A percentile compares a stretch with the other conserved stretches of the same genome.
phyloP scores from a whole-genome alignment of 768 basidiomycete species.

The Trametopsis cervina region DNA sequence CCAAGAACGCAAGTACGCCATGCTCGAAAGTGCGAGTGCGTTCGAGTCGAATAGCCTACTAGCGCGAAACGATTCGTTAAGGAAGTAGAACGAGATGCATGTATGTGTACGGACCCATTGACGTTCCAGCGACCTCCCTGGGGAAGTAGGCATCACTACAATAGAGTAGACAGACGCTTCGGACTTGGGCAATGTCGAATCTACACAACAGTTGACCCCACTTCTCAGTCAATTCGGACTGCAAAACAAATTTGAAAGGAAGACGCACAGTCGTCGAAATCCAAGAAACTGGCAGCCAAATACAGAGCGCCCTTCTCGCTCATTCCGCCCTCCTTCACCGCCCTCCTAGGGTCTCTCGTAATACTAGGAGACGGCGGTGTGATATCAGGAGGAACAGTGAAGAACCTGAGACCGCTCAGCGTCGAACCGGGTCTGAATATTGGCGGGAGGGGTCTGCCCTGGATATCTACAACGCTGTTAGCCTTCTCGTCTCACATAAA shows the following conservation, averaged over 20 bases:
- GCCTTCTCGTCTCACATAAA: not conserved
- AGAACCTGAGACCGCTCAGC: conserved; percentile 41
- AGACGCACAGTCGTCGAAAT: conserved; percentile 59
- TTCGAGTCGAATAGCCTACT: conserved; percentile 10
- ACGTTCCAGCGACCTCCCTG: too few relatives aligned
- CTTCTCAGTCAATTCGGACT: too few relatives aligned
- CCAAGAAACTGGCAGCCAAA: conserved; percentile 46
- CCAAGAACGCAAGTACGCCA: conserved; percentile 40
- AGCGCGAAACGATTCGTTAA: not conserved
- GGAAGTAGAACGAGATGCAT: too few relatives aligned
- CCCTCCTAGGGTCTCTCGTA: conserved; percentile 22
- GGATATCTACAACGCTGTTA: conserved; percentile 27
- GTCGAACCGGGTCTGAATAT: conserved; percentile 31
- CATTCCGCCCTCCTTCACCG: conserved; percentile 15
- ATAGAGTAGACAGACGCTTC: conserved; percentile 26
- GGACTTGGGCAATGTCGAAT: conserved; percentile 31
- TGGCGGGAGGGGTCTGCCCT: conserved; percentile 38
- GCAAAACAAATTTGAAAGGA: too few relatives aligned
- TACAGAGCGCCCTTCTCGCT: conserved; percentile 31
- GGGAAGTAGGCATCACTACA: conserved; percentile 6
- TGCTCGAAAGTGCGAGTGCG: conserved; percentile 33
- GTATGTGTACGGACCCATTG: not conserved
- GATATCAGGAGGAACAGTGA: conserved; percentile 20
- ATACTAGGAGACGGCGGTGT: conserved; percentile 1
- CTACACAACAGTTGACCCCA: too few relatives aligned